A percentile compares a stretch with the other conserved stretches of the same genome.
phyloP scores from a whole-genome alignment of 2,329 filamentous ascomycete genomes.

The Talaromyces marneffei region DNA sequence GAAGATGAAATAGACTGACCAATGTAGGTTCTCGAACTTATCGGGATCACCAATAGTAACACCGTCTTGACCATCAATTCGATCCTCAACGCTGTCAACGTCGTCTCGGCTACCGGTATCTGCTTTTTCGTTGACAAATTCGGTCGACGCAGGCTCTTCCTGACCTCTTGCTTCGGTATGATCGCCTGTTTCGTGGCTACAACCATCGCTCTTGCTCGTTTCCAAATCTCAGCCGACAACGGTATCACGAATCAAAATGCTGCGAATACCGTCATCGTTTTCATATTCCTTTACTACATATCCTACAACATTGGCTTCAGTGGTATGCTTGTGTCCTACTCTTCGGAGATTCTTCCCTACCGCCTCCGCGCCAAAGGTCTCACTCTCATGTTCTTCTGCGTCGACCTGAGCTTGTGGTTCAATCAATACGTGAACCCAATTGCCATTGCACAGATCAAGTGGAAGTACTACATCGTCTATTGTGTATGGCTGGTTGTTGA shows the following conservation, averaged over 20 bases:
- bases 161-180: constrained; percentile 30
- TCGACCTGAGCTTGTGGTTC: constrained; percentile 28
- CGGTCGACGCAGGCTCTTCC: constrained; percentile 55
- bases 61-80: constrained; percentile 25
- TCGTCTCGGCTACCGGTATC: constrained; percentile 19
- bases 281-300: constrained; percentile 24
- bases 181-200: constrained; percentile 20
- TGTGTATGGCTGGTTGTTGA: constrained; percentile 29
- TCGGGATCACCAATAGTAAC: constrained; percentile 24
- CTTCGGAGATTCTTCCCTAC: constrained; percentile 31
- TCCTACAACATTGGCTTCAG: constrained; percentile 29
- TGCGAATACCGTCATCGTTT: constrained; percentile 26
- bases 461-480: constrained; percentile 14
- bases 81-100: constrained; percentile 21
- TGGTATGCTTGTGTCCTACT: constrained; percentile 24
- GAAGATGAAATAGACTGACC: neutral
- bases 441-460: neutral
- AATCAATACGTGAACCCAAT: constrained; percentile 16
- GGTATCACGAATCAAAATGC: constrained; percentile 15
- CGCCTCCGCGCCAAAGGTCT: constrained; percentile 34
- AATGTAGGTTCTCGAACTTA: constrained; percentile 30
- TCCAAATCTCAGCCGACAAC: constrained; percentile 17
- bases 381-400: constrained; percentile 23
- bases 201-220: constrained; percentile 14
- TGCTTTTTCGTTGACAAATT: constrained; percentile 52